A percentile compares a stretch with the other conserved stretches of the same genome.
These are phyloP conservation scores for Limonium bicolor DNA, from an alignment of 148 eudicot species.

Conservation along the genomic window DNA sequence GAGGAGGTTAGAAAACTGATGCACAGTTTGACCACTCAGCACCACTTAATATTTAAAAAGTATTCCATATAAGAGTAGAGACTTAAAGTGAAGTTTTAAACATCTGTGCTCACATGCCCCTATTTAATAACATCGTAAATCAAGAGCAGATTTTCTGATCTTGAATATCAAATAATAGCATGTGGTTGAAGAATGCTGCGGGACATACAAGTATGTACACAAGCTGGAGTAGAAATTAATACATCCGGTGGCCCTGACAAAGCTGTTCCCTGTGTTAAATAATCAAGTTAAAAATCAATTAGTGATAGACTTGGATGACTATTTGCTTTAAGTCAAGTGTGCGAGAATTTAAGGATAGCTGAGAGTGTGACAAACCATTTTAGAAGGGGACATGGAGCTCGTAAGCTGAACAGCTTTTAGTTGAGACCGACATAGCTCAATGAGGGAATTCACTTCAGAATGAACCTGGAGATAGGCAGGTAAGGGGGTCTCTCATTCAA, in stretches of 20 bases:
- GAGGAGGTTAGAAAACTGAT: no score
- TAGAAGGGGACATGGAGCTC: conserved; percentile 44
- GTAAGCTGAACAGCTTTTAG: conserved; percentile 59
- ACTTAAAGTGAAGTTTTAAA: no score
- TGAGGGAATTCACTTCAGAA: conserved; percentile 41
- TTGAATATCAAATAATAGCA: no score
- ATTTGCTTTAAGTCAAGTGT: not conserved
- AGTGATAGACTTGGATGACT: no score
- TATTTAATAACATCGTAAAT: no score
- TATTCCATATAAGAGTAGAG: no score
- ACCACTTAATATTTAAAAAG: no score
- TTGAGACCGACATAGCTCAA: conserved; percentile 70
- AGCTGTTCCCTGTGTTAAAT: conserved; percentile 36
- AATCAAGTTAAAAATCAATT: not conserved
- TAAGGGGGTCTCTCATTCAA: no score
- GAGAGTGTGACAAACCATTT: conserved; percentile 85
- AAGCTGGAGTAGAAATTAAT: conserved; percentile 77
- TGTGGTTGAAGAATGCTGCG: conserved; percentile 38
- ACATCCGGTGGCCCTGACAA: conserved; percentile 79
- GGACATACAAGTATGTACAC: conserved; percentile 54
- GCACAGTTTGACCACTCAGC: no score
- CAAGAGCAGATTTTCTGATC: no score
- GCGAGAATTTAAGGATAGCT: no score
- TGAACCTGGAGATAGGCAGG: conserved; percentile 44
- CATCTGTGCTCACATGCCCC: no score